A percentile compares a stretch with the other conserved stretches of the same genome.
These are phyloP conservation scores for Microcyclosporella mali DNA, from an alignment of 2,329 filamentous ascomycete species.

Conservation along the genomic window DNA sequence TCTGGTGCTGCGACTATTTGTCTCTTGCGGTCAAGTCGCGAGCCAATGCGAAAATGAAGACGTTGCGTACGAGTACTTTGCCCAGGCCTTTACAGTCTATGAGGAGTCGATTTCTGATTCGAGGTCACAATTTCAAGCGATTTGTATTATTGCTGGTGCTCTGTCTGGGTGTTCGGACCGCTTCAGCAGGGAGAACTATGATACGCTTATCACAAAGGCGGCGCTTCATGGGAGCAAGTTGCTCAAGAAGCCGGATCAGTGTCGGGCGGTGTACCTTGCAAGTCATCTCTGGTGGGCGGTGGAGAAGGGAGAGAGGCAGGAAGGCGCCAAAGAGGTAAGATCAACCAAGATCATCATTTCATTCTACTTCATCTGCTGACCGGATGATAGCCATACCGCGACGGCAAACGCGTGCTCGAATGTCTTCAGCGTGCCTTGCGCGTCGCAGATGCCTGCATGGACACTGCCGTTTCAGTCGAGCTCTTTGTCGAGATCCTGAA, in stretches of 20 bases:
- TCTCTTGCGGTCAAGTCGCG: slow-evolving; percentile 85
- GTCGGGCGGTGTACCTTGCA: slow-evolving; percentile 89
- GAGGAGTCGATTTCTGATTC: slow-evolving; percentile 95
- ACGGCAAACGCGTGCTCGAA: slow-evolving; percentile 93
- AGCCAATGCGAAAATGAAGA: slow-evolving; percentile 90
- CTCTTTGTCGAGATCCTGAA: slow-evolving; percentile 98
- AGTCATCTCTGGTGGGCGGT: slow-evolving; percentile 98
- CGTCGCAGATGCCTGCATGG: slow-evolving; percentile 98
- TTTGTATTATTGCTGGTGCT: slow-evolving; percentile 85
- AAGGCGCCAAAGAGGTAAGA: slow-evolving; percentile 28
- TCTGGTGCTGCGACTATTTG: slow-evolving; percentile 80
- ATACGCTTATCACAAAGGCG: slow-evolving; percentile 96
- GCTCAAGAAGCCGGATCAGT: slow-evolving; percentile 96
- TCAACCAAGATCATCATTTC: not conserved
- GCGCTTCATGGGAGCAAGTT: slow-evolving; percentile 95
- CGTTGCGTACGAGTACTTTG: slow-evolving; percentile 96
- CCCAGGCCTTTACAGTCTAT: slow-evolving; percentile 96
- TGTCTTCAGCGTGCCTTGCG: slow-evolving; percentile 91
- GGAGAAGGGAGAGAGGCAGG: slow-evolving; percentile 65
- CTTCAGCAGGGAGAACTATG: slow-evolving; percentile 96
- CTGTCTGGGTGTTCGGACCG: slow-evolving; percentile 74
- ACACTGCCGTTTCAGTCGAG: slow-evolving; percentile 92
- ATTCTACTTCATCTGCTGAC: not conserved
- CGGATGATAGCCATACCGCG: slow-evolving; percentile 75
- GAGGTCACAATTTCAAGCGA: slow-evolving; percentile 93